Conservation (phyloP, 129 eudicot species). For the Oenanthe sinensis region DNA sequence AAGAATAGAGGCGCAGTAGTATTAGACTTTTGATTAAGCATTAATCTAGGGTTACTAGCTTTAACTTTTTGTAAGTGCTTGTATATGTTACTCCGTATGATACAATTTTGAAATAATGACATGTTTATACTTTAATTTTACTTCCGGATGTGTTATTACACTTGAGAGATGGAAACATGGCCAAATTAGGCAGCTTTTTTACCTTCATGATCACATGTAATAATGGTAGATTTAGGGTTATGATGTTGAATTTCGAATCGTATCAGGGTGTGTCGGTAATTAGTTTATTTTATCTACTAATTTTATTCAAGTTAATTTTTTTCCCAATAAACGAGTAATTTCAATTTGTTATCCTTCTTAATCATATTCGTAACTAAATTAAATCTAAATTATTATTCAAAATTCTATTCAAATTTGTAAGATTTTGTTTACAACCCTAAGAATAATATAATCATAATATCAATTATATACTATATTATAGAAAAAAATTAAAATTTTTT, state of each 20-base stretch:
- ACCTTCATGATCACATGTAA: background rate
- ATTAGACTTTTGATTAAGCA: background rate
- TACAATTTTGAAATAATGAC: background rate
- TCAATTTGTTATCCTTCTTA: no score
- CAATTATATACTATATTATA: no score
- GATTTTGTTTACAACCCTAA: no score
- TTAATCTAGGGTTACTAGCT: constrained; percentile 2
- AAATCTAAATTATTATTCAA: no score
- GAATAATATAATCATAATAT: no score
- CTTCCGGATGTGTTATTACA: background rate
- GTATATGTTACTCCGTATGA: background rate
- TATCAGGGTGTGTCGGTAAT: background rate
- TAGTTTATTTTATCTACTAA: background rate
- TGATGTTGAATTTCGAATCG: background rate
- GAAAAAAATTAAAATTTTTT: no score
- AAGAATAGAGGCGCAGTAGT: constrained; percentile 1
- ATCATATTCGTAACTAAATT: no score
- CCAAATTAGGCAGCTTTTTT: background rate
- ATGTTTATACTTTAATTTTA: background rate
- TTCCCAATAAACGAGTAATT: no score
- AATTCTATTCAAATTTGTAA: no score
- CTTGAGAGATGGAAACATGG: background rate
- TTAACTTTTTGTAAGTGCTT: background rate
- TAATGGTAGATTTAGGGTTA: background rate
- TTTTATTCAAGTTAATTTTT: no score